Evolutionary conservation across 257 asterid genomes (phyloP).

Genomic region (Avicennia marina): DNA sequence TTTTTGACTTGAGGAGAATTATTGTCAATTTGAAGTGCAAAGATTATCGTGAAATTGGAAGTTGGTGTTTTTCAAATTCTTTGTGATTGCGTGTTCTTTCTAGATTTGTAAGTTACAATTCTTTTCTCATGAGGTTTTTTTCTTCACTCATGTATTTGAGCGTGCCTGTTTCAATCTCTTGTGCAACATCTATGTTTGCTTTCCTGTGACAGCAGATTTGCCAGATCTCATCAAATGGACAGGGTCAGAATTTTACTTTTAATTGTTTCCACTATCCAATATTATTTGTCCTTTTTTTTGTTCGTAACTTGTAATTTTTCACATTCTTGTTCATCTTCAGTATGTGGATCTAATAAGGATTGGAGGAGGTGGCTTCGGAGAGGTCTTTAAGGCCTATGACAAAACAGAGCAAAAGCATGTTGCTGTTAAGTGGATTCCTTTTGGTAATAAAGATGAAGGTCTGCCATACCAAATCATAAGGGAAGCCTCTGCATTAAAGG

Average conservation of each 20-base stretch:
- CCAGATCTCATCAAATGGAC: no score
- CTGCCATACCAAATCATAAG: neutral
- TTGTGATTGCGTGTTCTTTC: no score
- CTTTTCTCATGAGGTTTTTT: no score
- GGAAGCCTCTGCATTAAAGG: constrained; percentile 10
- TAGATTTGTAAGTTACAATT: no score
- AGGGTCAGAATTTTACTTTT: neutral
- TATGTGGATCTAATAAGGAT: neutral
- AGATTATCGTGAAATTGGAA: no score
- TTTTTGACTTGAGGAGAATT: no score
- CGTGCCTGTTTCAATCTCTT: no score
- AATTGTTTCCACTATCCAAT: neutral
- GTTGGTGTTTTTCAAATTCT: no score
- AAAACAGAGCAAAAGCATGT: neutral
- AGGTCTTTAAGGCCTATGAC: neutral
- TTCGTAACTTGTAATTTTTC: neutral
- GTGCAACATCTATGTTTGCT: no score
- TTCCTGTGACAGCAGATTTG: no score
- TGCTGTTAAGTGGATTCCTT: neutral
- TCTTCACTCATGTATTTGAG: no score
- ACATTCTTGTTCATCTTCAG: neutral
- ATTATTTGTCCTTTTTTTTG: neutral
- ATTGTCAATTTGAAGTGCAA: no score
- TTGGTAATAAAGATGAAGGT: neutral
- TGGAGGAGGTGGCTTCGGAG: neutral